phyloP scores from a whole-genome alignment of 2,329 filamentous ascomycete species.

The Pestalotiopsis sp. region DNA sequence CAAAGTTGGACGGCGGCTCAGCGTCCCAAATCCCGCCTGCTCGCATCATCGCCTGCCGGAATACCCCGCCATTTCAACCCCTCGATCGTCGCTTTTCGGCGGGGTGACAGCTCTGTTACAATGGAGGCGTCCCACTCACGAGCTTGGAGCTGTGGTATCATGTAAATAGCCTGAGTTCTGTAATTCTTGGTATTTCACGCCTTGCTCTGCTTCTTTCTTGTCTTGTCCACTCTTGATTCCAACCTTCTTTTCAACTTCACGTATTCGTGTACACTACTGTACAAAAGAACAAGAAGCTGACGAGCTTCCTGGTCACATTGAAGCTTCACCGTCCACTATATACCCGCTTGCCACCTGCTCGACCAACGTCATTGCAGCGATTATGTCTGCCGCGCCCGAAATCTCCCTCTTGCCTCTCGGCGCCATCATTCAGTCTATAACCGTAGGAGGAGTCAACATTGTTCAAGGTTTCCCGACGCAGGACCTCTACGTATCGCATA shows the following conservation, averaged over 20 bases:
- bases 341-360: neutral
- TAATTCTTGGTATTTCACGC: neutral
- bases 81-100: neutral
- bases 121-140: neutral
- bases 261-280: no score
- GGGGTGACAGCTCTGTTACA: neutral
- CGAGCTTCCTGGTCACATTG: no score
- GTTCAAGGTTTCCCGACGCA: constrained; percentile 81
- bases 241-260: no score
- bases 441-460: constrained; percentile 77
- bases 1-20: neutral
- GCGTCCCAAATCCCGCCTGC: neutral
- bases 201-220: neutral
- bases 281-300: no score
- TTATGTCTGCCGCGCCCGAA: constrained; percentile 39
- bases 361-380: neutral
- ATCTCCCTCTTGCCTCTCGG: constrained; percentile 71
- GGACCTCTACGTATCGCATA: constrained; percentile 73
- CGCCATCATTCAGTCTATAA: constrained; percentile 80
- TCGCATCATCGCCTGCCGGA: constrained; percentile 12
- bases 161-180: constrained; percentile 12
- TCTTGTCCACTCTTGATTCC: neutral
- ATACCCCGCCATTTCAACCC: constrained; percentile 7
- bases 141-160: neutral
- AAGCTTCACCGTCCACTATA: no score